Base-by-base conservation (phyloP, 164 flowering plant species). In the Kalanchoe fedtschenkoi region DNA sequence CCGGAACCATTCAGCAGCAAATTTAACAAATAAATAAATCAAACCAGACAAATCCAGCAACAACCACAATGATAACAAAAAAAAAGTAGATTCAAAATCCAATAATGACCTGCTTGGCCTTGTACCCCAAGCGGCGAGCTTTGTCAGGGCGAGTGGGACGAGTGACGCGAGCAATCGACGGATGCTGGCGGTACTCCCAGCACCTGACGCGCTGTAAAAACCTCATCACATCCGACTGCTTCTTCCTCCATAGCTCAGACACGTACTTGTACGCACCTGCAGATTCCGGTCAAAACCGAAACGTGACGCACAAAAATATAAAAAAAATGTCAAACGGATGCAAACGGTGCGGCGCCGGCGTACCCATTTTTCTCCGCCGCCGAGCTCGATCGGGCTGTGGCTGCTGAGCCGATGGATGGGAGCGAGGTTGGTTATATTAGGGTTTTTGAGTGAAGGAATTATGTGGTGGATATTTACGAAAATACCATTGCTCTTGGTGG, bases 241-340 rank as follows among this genome's bases (percentile, higher is more conserved):
- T 42, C 46, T 42, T 42, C 46, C 46, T 42, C 46, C 46, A 42
- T 42, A 42, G 46, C n/a, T 42, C 46, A n/a, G 46, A 42, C 46
- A 42, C 46, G 46, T 42, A 42, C 46, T 42, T 42, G 46, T 42
- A 42, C 46, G 46, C 46, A 44, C 51, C 51, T 44, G 51, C n/a
- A 44, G 21, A 44, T 44, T n/a, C 10, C 15, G 17, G 4, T n/a
- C 46, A 42, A 42, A 42, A 37, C 39, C n/a, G n/a, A 37, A 11
- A 37, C 4, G 11, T 5, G 13, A 37, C 1, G 3, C 39, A 37
- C 8, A 11, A 37, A 37, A 37, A 1, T 9, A 37, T 15, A 37
- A 5, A 2, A 9, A 37, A 37, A 37, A 9, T 8, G 14, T 37
- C 39, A 37, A 4, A 37, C 6, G 8, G 11, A 37, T n/a, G 39